Conservation (phyloP, 352 stramenopile species). For the Globisporangium radiosum region DNA sequence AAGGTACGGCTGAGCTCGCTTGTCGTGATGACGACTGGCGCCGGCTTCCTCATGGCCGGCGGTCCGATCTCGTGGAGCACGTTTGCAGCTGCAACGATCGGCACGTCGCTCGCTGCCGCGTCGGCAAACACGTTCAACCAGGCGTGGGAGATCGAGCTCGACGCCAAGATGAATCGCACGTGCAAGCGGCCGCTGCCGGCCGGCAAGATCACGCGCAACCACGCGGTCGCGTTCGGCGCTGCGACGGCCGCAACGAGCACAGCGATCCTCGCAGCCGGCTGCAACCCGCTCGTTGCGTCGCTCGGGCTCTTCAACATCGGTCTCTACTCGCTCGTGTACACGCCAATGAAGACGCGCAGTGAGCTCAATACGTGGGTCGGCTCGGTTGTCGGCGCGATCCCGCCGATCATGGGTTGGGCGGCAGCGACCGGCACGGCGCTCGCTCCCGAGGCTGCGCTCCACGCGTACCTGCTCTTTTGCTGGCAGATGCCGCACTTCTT, state of each 20-base stretch:
- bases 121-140: conserved; percentile 98
- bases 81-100: conserved; percentile 87
- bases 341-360: conserved; percentile 94
- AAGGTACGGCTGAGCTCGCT: conserved; percentile 93
- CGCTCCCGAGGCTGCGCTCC: conserved; percentile 63
- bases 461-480: conserved; percentile 90
- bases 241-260: conserved; percentile 86
- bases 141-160: conserved; percentile 93
- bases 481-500: conserved; percentile 99
- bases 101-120: conserved; percentile 92
- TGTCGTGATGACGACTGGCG: conserved; percentile 94
- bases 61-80: conserved; percentile 87
- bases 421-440: conserved; percentile 88
- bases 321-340: conserved; percentile 98
- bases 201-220: conserved; percentile 63
- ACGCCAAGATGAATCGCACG: conserved; percentile 97
- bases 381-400: conserved; percentile 97
- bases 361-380: conserved; percentile 99
- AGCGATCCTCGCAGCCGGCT: conserved; percentile 85
- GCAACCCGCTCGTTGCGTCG: conserved; percentile 92
- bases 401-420: conserved; percentile 97
- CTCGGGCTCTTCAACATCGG: conserved; percentile 97
- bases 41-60: conserved; percentile 95
- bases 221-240: conserved; percentile 81
- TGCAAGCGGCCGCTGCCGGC: conserved; percentile 90